Conservation (phyloP, 257 asterid species). For the Orobanche coerulescens region DNA sequence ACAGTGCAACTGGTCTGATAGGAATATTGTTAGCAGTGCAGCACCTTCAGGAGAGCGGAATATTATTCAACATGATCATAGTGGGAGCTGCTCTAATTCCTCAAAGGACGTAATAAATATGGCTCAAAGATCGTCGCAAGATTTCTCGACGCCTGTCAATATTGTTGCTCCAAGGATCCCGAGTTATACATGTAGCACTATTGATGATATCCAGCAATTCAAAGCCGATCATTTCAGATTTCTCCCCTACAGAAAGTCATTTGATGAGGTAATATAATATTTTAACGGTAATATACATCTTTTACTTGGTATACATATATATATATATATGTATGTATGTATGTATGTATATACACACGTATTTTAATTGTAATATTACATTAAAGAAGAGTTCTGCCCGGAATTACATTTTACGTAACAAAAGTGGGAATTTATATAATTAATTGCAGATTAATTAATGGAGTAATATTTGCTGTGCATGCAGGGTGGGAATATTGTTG, state of each 20-base stretch:
- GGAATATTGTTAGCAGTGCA: slow-evolving; percentile 7
- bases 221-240: slow-evolving; percentile 67
- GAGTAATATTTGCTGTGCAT: no score
- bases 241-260: slow-evolving; percentile 60
- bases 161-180: slow-evolving; percentile 37
- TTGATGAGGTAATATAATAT: slow-evolving; percentile 54
- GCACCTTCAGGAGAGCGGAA: no score
- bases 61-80: background rate
- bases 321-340: background rate
- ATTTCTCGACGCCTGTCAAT: slow-evolving; percentile 29
- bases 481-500: slow-evolving; percentile 45
- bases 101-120: slow-evolving; percentile 39
- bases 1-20: slow-evolving; percentile 77
- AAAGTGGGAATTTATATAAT: no score
- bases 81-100: slow-evolving; percentile 48
- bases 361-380: no score
- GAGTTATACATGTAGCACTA: slow-evolving; percentile 36
- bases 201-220: slow-evolving; percentile 57
- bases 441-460: no score
- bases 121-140: slow-evolving; percentile 35
- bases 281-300: background rate
- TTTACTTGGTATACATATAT: no score
- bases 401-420: no score
- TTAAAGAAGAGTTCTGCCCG: no score
- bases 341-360: no score